Evolutionary conservation across 177 flowering plant species (phyloP), one percentile per base, ranked within the genome.

Genomic region (Telopea speciosissima): DNA sequence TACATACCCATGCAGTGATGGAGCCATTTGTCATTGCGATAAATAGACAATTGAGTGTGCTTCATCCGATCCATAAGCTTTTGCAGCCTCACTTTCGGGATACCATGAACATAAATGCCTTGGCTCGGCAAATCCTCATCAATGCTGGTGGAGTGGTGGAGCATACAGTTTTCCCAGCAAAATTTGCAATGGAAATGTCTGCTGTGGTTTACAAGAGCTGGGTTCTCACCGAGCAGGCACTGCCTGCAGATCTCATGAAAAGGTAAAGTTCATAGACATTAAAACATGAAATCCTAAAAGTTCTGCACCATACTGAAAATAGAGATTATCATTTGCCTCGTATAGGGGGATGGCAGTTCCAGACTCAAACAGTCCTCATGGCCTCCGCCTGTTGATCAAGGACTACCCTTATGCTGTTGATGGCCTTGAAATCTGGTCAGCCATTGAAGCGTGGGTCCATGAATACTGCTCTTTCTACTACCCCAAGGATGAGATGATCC

Each of bases 1-100:
- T 90, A 81, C 72, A 90, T 76, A 90, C 96, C 2, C 97, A 92
- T 79, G 92, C 91, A 8, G 86, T 77, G 22, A 92, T 92, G 22
- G 97, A 92, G 82, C 96, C 96, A 72, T 88, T 92, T 75, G 77
- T 86, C 28, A 92, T 92, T 59, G 94, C 96, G 5, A 84, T 90
- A 19, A 85, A 89, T 36, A 78, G 96, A 67, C 92, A 89, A 67
- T 66, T 90, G 75, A 92, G 97, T 65, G 86, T 81, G 63, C 77
- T 92, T 72, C 97, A 93, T 72, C 98, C 98, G 8, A 85, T 93
- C 70, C 70, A 84, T 70, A 90, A 93, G 80, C 93, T 93, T 36
- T 69, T 93, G 79, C 86, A 84, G 24, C 98, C 98, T 5, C 98
- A 93, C 62, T 93, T 84, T 79, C 86, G 87, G 28, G 93, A 91